These are phyloP conservation scores for Hyphopichia homilentoma DNA, from an alignment of 805 yeast species.

Conservation along the genomic window DNA sequence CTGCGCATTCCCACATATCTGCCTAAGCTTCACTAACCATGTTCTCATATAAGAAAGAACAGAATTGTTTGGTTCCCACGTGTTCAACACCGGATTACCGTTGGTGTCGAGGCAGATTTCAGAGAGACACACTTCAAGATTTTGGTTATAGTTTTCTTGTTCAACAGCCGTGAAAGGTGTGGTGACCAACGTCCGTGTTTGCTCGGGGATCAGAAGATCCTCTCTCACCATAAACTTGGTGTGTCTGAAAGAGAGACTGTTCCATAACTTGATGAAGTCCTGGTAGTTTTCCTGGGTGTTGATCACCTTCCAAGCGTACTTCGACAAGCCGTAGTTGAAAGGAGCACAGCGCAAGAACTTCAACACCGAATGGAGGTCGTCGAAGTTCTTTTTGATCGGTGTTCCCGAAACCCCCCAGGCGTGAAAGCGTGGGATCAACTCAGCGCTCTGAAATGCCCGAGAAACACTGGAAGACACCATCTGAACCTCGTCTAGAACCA, in stretches of 20 bases:
- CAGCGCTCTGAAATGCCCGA: conserved; percentile 76
- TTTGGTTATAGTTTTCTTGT: conserved; percentile 71
- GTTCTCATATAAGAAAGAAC: conserved; percentile 49
- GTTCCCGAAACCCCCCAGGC: conserved; percentile 99
- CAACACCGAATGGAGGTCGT: conserved; percentile 69
- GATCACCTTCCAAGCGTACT: conserved; percentile 37
- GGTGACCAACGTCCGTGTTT: conserved; percentile 62
- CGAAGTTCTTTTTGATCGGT: conserved; percentile 64
- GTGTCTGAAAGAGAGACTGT: conserved; percentile 63
- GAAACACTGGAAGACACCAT: conserved; percentile 76
- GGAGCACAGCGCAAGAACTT: conserved; percentile 68
- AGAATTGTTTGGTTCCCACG: conserved; percentile 45
- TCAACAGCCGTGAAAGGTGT: conserved; percentile 81
- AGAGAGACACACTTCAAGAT: conserved; percentile 55
- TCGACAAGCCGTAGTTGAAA: conserved; percentile 44
- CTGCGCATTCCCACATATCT: conserved; percentile 80
- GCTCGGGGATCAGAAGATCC: conserved; percentile 78
- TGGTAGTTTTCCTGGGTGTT: conserved; percentile 11
- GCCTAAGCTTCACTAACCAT: conserved; percentile 70
- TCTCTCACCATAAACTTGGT: conserved; percentile 77
- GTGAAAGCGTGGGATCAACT: conserved; percentile 77
- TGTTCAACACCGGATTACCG: conserved; percentile 47
- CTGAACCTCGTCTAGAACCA: conserved; percentile 91
- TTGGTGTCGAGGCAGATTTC: conserved; percentile 53
- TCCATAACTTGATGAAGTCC: conserved; percentile 47